Base-by-base conservation (phyloP, 139 green algal species). In the Micractinium conductrix region DNA sequence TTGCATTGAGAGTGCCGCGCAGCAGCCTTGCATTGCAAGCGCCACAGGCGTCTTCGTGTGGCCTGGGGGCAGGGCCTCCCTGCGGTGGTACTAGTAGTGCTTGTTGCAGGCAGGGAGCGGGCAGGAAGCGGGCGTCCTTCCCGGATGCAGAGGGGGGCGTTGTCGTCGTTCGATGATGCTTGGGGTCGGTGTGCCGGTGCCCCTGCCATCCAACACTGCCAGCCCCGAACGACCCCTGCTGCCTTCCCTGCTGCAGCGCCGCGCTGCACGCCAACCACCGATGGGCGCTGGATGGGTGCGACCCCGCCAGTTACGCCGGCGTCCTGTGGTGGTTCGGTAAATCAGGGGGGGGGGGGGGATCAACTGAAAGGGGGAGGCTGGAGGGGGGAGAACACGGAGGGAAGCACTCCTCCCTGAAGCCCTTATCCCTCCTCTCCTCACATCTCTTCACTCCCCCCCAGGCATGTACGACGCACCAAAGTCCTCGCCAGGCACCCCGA, bases 291-390 rank as follows among this genome's bases (percentile, higher is more conserved):
- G 76, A 82, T 26, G 76, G 76, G 12, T 71, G 76, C 76, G 76
- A 82, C 58, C 76, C 76, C 0, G 76, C 76, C 38, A 58, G 38
- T 6, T 82, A 82, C 24, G 58, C 55, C 6, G 76, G 76, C 28
- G 58, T 82, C 38, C 58, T 82, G 55, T 82, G 76, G 76, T 82
- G 76, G 40, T 82, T 82, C 37, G 76, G 76, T 82, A 58, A 55
- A 58, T 19, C 35, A 5, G 74, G 35, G 28, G 30, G 17, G 30
- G 26, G 63, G 6, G 30, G 3, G 63, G 5, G 63, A 22, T 28
- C 63, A 40, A 22, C 63, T 42, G 30, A 70, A 40, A 8, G 5
- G 21, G 6, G 26, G 30, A 40, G 30, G 10, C 4, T 12, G 30
- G 4, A 8, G 6, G 63, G 16, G 6, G 40, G 63, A 40, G 17